A percentile compares a stretch with the other conserved stretches of the same genome.
Evolutionary conservation across 768 basidiomycete genomes (phyloP).

Genomic region (Neoboletus magnificus): DNA sequence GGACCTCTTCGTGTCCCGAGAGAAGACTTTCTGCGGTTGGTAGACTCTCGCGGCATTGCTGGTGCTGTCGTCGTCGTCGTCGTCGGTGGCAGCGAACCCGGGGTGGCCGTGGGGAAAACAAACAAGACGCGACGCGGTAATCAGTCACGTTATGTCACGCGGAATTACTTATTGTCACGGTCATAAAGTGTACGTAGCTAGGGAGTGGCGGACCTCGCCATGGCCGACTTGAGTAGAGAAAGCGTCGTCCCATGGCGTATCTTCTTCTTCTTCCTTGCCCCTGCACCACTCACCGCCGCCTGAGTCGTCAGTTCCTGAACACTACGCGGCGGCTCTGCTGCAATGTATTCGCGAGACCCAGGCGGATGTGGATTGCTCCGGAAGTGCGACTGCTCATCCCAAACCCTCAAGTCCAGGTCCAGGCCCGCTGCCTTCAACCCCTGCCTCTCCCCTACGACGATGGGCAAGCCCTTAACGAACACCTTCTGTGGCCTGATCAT

Average conservation of each 20-base stretch:
- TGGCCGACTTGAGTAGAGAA: conserved; percentile 19
- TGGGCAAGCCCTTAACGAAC: conserved; percentile 38
- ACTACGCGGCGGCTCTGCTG: conserved; percentile 25
- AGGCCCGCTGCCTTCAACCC: conserved; percentile 39
- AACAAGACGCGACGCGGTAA: conserved; percentile 28
- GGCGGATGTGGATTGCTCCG: conserved; percentile 45
- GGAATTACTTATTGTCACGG: conserved; percentile 17
- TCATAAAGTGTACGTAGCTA: not conserved
- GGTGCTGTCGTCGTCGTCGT: conserved; percentile 3
- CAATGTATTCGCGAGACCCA: conserved; percentile 50
- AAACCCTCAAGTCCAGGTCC: conserved; percentile 29
- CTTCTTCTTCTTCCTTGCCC: not conserved
- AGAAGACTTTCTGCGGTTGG: conserved; percentile 35
- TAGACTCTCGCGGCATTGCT: conserved; percentile 27
- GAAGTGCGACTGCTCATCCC: conserved; percentile 28
- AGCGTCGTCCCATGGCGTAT: conserved; percentile 2
- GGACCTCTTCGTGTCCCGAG: conserved; percentile 51
- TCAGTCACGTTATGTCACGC: conserved; percentile 27
- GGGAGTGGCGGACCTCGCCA: conserved; percentile 4
- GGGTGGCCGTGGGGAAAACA: conserved; percentile 21
- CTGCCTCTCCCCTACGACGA: conserved; percentile 43
- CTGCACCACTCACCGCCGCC: conserved; percentile 4
- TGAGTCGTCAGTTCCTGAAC: conserved; percentile 20
- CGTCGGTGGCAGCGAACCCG: conserved; percentile 12
- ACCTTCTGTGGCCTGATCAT: conserved; percentile 29